phyloP scores from a whole-genome alignment of 352 stramenopile genomes.

The Globisporangium irregulare region DNA sequence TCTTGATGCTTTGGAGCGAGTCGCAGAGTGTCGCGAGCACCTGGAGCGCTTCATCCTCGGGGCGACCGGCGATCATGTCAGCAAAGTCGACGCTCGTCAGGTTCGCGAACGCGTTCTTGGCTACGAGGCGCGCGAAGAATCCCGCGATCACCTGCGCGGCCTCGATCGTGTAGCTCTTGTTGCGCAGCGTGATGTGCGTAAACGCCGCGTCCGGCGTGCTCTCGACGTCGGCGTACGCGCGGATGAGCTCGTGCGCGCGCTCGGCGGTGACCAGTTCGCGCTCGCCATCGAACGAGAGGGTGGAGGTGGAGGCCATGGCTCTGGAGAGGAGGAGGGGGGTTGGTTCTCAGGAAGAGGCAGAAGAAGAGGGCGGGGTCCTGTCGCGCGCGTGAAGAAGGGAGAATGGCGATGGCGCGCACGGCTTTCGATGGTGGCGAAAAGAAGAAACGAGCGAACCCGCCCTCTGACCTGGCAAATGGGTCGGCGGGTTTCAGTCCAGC shows the following conservation, averaged over 20 bases:
- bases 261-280: slow-evolving; percentile 76
- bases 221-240: slow-evolving; percentile 37
- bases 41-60: slow-evolving; percentile 80
- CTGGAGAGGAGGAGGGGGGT: too few relatives aligned
- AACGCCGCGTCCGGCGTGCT: slow-evolving; percentile 33
- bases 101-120: slow-evolving; percentile 43
- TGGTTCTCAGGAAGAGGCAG: too few relatives aligned
- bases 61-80: slow-evolving; percentile 84
- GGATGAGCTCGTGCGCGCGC: slow-evolving; percentile 67
- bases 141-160: slow-evolving; percentile 68
- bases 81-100: slow-evolving; percentile 82
- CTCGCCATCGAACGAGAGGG: slow-evolving; percentile 59
- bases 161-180: slow-evolving; percentile 87
- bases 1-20: slow-evolving; percentile 64
- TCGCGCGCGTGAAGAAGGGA: slow-evolving; percentile 15
- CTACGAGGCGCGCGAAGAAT: slow-evolving; percentile 59
- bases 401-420: background rate
- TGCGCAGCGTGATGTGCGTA: slow-evolving; percentile 82
- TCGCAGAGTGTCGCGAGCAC: slow-evolving; percentile 81
- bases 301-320: slow-evolving; percentile 5
- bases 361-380: slow-evolving; percentile 2
- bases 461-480: too few relatives aligned
- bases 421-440: slow-evolving; percentile 5
- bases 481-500: background rate
- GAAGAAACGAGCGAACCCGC: background rate